A percentile compares a stretch with the other conserved stretches of the same genome.
These are phyloP conservation scores for Cercospora sp. DNA, from an alignment of 2,329 filamentous ascomycete genomes.

Conservation along the genomic window DNA sequence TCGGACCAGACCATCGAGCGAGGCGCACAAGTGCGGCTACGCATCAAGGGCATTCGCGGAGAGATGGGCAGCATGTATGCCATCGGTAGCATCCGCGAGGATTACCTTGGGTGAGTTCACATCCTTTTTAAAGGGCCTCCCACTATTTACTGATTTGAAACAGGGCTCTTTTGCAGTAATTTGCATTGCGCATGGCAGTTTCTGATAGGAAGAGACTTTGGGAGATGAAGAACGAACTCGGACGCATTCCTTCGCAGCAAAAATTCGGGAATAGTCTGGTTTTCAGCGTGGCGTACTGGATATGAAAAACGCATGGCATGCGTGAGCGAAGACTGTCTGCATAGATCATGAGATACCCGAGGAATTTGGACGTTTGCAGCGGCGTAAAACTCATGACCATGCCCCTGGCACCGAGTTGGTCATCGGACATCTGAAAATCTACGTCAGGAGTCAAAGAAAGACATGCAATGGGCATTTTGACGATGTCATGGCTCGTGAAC, in stretches of 20 bases:
- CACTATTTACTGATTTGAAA: constrained; percentile 2
- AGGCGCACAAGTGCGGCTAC: constrained; percentile 87
- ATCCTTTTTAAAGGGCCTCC: background rate
- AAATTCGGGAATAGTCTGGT: background rate
- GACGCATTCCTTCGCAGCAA: background rate
- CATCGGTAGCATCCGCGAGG: constrained; percentile 93
- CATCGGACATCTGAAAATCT: background rate
- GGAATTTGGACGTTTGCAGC: background rate
- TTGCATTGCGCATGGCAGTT: background rate
- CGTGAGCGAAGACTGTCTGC: constrained; percentile 17
- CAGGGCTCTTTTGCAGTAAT: constrained; percentile 18
- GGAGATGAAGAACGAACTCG: background rate
- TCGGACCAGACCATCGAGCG: constrained; percentile 92
- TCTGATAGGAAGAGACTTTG: background rate
- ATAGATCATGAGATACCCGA: constrained; percentile 28
- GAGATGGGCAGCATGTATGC: constrained; percentile 96
- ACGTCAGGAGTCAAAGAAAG: background rate
- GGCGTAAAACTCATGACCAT: background rate
- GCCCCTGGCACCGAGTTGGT: background rate
- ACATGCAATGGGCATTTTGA: background rate
- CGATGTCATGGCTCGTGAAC: background rate
- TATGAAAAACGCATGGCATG: constrained; percentile 4
- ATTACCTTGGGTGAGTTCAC: constrained; percentile 39
- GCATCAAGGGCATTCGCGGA: constrained; percentile 88
- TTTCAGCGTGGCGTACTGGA: constrained; percentile 25